Evolutionary conservation across 257 asterid species (phyloP), one percentile per base, ranked within the genome.

Genomic region (Solanum pinnatisectum): DNA sequence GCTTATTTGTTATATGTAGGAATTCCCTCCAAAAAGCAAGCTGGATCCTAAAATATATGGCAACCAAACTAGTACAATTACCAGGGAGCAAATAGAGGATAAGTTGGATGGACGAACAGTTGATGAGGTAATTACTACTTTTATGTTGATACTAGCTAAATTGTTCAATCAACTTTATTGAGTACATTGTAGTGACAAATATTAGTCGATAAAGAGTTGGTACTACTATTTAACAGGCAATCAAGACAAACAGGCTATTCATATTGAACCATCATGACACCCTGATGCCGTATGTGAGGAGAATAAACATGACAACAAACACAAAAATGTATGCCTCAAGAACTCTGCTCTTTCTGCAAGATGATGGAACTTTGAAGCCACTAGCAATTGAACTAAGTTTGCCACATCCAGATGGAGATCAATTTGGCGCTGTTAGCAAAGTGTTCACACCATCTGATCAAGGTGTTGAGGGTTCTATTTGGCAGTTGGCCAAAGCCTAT

Each of bases 401-500:
- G 87, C 91, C 91, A 25, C 88, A 86, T 72, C 88, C 91, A 35
- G 77, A 86, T 2, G 89, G 89, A 44, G 91, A 89, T 71, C 52
- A 67, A 52, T 86, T 70, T 49, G 91, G 91, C 18, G 89, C 84
- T 20, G 84, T 67, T n/a, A 86, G 89, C 74, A 81, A 86, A 70
- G 91, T 89, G 33, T 89, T 81, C 77, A 89, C 89, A 33, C 91
- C 89, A 49, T 88, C 89, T 39, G 89, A 86, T 86, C 74, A 86
- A 42, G 89, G 89, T 4, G 87, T 86, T 8, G 89, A 89, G 14
- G 84, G 76, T 36, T 35, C 67, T 27, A 44, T 89, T 32, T 89
- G 89, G 91, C 87, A 89, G 72, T 86, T 89, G 65, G 91, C 89
- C 76, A 89, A 89, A 89, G 91, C 91, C n/a, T 89, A 89, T 52